Base-by-base conservation (phyloP, 1,284 basidiomycete species). In the Ceratobasidium sp. region DNA sequence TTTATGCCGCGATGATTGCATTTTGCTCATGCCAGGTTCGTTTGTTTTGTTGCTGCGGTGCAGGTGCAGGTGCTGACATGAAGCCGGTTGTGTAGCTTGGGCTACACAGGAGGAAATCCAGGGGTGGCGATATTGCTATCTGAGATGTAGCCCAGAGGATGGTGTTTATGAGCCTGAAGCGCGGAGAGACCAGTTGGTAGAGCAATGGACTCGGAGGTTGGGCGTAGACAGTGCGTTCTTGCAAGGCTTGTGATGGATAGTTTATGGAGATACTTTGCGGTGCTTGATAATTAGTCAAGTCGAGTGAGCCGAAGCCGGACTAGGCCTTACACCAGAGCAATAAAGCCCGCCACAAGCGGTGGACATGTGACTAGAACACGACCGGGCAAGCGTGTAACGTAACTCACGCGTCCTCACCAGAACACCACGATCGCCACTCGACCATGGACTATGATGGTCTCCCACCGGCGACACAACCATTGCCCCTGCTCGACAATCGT, bases 11-110 rank as follows among this genome's bases (percentile, higher is more conserved):
- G 1, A 84, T 86, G 75, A 78, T 85, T 26, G 81, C 78, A 3
- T 85, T 85, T 77, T 86, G 85, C 75, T 81, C 82, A 21, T 80
- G 83, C 69, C 85, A 86, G 78, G 83, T 83, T 1, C 45, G 74
- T 75, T 28, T 26, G 8, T 21, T n/a, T 53, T n/a, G 18, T 57
- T 59, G 12, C 30, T 34, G n/a, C 5, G 23, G 48, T 60, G 41
- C n/a, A n/a, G n/a, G 36, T 69, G 30, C 9, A 12, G n/a, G 26
- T 23, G 48, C 28, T 53, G 50, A 53, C 12, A 12, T 4, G 16
- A 45, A n/a, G n/a, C 43, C 9, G 21, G 5, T 5, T 57, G n/a
- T 55, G 4, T 58, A 10, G 64, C 21, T 57, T 32, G 52, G 52
- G 8, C 10, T 69, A 36, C 64, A 69, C 45, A 55, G 39, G 64